A percentile compares a stretch with the other conserved stretches of the same genome.
These are phyloP conservation scores for Tieghemiomyces parasiticus DNA, from an alignment of 192 early-diverging fungal genomes.

Conservation along the genomic window DNA sequence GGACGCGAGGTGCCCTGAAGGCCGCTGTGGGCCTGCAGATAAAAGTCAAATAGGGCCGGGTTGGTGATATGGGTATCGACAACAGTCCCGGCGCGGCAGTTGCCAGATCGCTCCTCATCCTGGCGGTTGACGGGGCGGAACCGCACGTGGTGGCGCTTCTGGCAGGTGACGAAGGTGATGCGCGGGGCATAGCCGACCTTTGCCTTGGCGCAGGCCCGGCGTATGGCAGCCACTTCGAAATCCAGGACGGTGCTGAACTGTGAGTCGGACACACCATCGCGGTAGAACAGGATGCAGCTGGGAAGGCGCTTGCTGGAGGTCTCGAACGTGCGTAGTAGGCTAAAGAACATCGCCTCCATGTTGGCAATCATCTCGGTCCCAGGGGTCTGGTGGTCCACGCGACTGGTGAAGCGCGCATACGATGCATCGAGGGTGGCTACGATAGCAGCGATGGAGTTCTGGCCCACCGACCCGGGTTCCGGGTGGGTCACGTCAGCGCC, in stretches of 20 bases:
- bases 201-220: slow-evolving; percentile 38
- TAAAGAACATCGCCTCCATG: slow-evolving; percentile 44
- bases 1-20: slow-evolving; percentile 88
- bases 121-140: slow-evolving; percentile 53
- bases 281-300: slow-evolving; percentile 65
- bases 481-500: slow-evolving; percentile 89
- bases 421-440: slow-evolving; percentile 54
- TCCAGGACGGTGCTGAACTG: slow-evolving; percentile 66
- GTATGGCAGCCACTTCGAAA: slow-evolving; percentile 59
- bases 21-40: slow-evolving; percentile 76
- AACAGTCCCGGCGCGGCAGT: slow-evolving; percentile 71
- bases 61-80: slow-evolving; percentile 57
- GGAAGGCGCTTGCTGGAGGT: slow-evolving; percentile 44
- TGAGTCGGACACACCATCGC: slow-evolving; percentile 82
- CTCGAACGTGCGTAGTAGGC: slow-evolving; percentile 46
- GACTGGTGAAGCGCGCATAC: slow-evolving; percentile 44
- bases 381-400: slow-evolving; percentile 48
- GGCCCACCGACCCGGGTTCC: slow-evolving; percentile 40
- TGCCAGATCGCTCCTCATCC: slow-evolving; percentile 58
- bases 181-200: slow-evolving; percentile 55
- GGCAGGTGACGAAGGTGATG: slow-evolving; percentile 53
- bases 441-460: slow-evolving; percentile 63
- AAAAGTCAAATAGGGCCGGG: slow-evolving; percentile 78
- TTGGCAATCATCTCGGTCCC: slow-evolving; percentile 57
- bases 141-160: slow-evolving; percentile 72